Evolutionary conservation across 2,329 filamentous ascomycete species (phyloP).

Genomic region (Penicillium paneum): DNA sequence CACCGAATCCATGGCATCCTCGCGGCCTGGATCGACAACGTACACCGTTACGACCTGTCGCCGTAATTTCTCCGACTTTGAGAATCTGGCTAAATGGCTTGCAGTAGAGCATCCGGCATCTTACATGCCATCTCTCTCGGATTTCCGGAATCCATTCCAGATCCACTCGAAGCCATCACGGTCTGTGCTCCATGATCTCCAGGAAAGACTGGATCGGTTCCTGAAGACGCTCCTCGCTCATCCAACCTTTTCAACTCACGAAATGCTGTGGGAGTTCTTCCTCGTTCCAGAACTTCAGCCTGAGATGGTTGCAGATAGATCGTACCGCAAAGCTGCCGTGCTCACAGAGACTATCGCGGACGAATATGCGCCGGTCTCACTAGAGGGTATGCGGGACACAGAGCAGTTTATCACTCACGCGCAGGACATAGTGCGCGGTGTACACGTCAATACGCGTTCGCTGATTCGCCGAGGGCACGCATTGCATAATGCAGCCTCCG

Average conservation of each 20-base stretch:
- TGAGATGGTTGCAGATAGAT: conserved; percentile 85
- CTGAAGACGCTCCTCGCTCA: conserved; percentile 81
- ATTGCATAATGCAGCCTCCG: conserved; percentile 60
- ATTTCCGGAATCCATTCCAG: conserved; percentile 83
- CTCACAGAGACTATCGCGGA: conserved; percentile 81
- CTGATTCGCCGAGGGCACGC: conserved; percentile 76
- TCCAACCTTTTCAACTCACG: conserved; percentile 90
- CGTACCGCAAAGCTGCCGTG: conserved; percentile 78
- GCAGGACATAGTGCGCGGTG: conserved; percentile 78
- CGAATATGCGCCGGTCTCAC: conserved; percentile 73
- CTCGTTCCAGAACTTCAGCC: conserved; percentile 90
- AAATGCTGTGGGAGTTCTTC: conserved; percentile 99
- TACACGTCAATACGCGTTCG: conserved; percentile 79
- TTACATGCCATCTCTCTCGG: conserved; percentile 78
- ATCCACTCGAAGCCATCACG: conserved; percentile 89
- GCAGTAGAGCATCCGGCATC: conserved; percentile 89
- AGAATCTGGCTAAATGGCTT: conserved; percentile 80
- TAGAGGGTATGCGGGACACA: conserved; percentile 75
- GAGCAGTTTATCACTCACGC: conserved; percentile 91
- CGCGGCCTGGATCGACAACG: conserved; percentile 60
- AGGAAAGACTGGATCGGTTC: conserved; percentile 81
- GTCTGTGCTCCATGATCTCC: conserved; percentile 80
- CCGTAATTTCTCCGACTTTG: conserved; percentile 82
- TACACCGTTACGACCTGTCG: conserved; percentile 89
- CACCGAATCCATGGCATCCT: conserved; percentile 37